phyloP scores from a whole-genome alignment of 1,284 basidiomycete genomes.

The Pascua guehoae region DNA sequence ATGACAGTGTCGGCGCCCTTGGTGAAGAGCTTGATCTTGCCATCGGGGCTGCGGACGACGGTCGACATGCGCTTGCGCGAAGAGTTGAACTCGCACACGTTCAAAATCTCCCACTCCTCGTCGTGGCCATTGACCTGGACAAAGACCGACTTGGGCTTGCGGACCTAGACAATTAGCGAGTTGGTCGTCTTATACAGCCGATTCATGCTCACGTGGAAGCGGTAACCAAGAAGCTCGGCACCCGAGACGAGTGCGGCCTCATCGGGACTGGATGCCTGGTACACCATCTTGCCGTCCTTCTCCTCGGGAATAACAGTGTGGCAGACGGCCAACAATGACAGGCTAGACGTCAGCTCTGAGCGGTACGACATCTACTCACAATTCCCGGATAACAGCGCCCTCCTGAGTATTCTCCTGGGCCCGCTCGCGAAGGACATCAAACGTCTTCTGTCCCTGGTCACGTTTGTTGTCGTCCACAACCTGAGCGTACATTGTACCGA shows the following conservation, averaged over 20 bases:
- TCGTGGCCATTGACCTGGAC: conserved; percentile 70
- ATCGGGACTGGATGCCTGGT: conserved; percentile 96
- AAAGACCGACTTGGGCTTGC: conserved; percentile 93
- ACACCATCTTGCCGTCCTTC: conserved; percentile 74
- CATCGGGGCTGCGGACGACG: conserved; percentile 79
- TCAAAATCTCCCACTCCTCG: conserved; percentile 85
- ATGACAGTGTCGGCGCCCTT: conserved; percentile 99
- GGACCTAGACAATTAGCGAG: conserved; percentile 58
- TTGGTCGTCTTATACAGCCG: conserved; percentile 3
- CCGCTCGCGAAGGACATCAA: conserved; percentile 42
- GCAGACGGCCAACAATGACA: conserved; percentile 88
- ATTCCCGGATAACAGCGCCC: conserved; percentile 72
- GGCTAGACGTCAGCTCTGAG: conserved; percentile 22
- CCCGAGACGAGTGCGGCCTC: conserved; percentile 95
- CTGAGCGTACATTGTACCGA: conserved; percentile 84
- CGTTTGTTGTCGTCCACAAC: conserved; percentile 77
- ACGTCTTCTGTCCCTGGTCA: conserved; percentile 54
- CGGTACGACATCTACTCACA: conserved; percentile 46
- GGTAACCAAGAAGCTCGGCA: conserved; percentile 86
- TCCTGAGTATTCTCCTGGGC: conserved; percentile 59
- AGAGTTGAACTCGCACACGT: conserved; percentile 98
- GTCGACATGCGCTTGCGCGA: conserved; percentile 98
- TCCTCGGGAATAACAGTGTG: conserved; percentile 98
- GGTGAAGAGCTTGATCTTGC: conserved; percentile 89
- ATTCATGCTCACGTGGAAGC: conserved; percentile 71